Evolutionary conservation across 2,329 filamentous ascomycete species (phyloP), one percentile per base, ranked within the genome.

Genomic region (Neoarthrinium moseri): DNA sequence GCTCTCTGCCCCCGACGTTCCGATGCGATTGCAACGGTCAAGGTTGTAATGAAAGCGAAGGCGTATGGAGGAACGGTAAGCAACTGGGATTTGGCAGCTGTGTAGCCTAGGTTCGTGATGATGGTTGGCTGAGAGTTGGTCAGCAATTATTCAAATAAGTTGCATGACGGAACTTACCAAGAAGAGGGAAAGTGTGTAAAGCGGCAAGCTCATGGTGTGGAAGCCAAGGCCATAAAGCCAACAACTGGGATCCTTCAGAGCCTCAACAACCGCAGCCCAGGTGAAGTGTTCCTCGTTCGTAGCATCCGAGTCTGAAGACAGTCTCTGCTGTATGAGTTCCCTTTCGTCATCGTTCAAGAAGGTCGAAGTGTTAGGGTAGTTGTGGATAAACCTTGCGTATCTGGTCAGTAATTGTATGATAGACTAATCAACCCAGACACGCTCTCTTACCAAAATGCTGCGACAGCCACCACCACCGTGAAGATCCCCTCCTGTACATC

Each of bases 221-320:
- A 88, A 89, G 0, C 76, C 79, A 0, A 88, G 61, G 0, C 84
- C 83, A 52, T 91, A 91, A 0, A 91, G 71, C 83, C 82, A 89
- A 56, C 83, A 83, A 58, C 84, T 89, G 2, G 80, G 78, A 54
- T 91, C 84, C 12, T 73, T 78, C 32, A 89, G 62, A 0, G 87
- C 86, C 15, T 78, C 70, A 20, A 64, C 46, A 0, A 91, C 87
- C 17, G 83, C 82, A 0, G 54, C 62, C 88, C 87, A 91, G 4
- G 68, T 77, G 56, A 91, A 91, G 1, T 68, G 59, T 53, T 92
- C 87, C 38, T 84, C 70, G 5, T 83, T 77, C 0, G 81, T 88
- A 0, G 85, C 81, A 56, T 91, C 86, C 51, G 78, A 83, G 54
- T 91, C 86, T 5, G 76, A 74, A 8, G 81, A 80, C 0, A 91